A percentile compares a stretch with the other conserved stretches of the same genome.
phyloP scores from a whole-genome alignment of 352 stramenopile species.

The Elongisporangium anandrum region DNA sequence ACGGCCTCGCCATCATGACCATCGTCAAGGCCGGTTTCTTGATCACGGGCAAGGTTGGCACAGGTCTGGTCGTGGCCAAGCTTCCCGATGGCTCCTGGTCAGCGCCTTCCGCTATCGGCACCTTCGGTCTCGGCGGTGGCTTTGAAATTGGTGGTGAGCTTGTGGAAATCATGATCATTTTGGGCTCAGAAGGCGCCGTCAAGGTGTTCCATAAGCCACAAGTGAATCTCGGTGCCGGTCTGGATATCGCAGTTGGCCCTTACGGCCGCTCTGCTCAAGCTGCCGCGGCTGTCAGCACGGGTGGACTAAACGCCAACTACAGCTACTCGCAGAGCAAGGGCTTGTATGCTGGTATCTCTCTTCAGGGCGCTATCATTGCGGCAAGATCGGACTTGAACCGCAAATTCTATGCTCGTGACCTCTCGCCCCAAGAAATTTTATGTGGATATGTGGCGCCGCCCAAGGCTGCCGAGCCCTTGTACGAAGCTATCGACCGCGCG shows the following conservation, averaged over 20 bases:
- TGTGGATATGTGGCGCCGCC: constrained; percentile 44
- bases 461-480: constrained; percentile 38
- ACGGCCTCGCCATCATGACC: constrained; percentile 52
- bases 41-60: constrained; percentile 55
- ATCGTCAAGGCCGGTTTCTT: constrained; percentile 53
- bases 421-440: constrained; percentile 38
- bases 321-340: constrained; percentile 91
- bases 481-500: constrained; percentile 52
- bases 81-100: constrained; percentile 82
- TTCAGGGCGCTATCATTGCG: constrained; percentile 84
- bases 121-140: constrained; percentile 74
- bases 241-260: constrained; percentile 83
- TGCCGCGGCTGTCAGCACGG: constrained; percentile 57
- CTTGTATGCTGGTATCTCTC: constrained; percentile 88
- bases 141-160: constrained; percentile 86
- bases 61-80: constrained; percentile 78
- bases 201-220: constrained; percentile 81
- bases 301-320: constrained; percentile 85
- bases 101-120: constrained; percentile 89
- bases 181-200: constrained; percentile 85
- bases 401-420: constrained; percentile 85
- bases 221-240: constrained; percentile 83
- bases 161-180: constrained; percentile 89
- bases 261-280: constrained; percentile 66
- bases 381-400: constrained; percentile 83